Conservation (phyloP, 306 rosid genomes). For the Purshia tridentata region DNA sequence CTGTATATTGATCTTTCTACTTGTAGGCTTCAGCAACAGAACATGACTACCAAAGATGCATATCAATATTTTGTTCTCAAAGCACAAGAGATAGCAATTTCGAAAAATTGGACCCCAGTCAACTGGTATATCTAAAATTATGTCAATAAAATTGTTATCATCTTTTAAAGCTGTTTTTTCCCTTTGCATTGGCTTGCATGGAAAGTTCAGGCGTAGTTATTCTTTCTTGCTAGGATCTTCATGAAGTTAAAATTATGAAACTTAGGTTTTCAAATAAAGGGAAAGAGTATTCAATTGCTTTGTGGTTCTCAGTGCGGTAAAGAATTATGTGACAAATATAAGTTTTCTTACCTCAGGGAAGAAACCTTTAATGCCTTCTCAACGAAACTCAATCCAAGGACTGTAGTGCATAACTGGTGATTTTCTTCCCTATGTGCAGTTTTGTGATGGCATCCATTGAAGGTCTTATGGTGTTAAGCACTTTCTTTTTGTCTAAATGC, state of each 20-base stretch:
- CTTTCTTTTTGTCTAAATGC: background rate
- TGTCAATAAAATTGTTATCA: slow-evolving; percentile 6
- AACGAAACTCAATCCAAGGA: slow-evolving; percentile 68
- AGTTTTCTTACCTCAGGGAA: slow-evolving; percentile 63
- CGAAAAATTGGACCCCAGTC: slow-evolving; percentile 84
- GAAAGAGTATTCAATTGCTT: background rate
- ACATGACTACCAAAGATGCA: slow-evolving; percentile 75
- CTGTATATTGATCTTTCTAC: slow-evolving; percentile 24
- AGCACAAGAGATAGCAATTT: slow-evolving; percentile 85
- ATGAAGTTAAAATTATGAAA: background rate
- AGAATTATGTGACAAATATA: slow-evolving; percentile 17
- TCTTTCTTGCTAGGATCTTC: background rate
- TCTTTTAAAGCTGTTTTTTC: slow-evolving; percentile 20
- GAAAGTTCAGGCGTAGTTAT: background rate
- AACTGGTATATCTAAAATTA: slow-evolving; percentile 64
- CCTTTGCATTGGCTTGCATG: slow-evolving; percentile 2
- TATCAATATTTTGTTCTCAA: slow-evolving; percentile 82
- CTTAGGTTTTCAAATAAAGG: background rate
- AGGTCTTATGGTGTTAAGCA: slow-evolving; percentile 18
- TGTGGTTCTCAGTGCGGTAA: slow-evolving; percentile 13
- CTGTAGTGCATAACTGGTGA: slow-evolving; percentile 93
- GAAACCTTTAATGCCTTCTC: slow-evolving; percentile 88
- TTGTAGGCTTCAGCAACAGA: slow-evolving; percentile 71
- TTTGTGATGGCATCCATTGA: slow-evolving; percentile 17
- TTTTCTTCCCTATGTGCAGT: slow-evolving; percentile 28